Evolutionary conservation across 2,329 filamentous ascomycete species (phyloP), one percentile per base, ranked within the genome.

Genomic region (Ophiocordyceps camponoti-saundersi): DNA sequence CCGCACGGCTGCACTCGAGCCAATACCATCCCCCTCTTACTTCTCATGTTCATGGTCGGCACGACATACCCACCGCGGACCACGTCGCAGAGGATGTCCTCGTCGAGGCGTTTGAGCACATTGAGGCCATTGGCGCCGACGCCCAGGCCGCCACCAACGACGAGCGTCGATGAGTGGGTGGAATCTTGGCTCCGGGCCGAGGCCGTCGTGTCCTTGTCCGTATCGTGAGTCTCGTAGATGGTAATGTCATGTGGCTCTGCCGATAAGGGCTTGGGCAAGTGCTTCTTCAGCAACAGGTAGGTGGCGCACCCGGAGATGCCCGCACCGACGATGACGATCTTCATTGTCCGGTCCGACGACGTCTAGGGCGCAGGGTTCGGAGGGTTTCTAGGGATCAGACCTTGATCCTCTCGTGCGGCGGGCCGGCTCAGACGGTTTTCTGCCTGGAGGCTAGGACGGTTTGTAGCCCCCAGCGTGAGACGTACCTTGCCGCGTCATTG

Each of bases 201-300:
- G 6, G 21, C 32, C 15, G 48, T 51, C 13, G 51, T 53, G 6
- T 54, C 49, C 42, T 49, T 44, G 7, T 45, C 46, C 16, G 53
- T 54, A 21, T 53, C 45, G 45, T 58, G 51, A 7, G 55, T 53
- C 22, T 58, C 56, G 21, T 56, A 57, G 21, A 58, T 56, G 11
- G 49, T 56, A 43, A 58, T 53, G 34, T 47, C 47, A 40, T 51
- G 51, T 12, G 44, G 45, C 12, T 48, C 22, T 8, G n/a, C 45
- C 3, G 45, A 23, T 1, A 29, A 20, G 21, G 18, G 30, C 20
- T 44, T 44, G 15, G 52, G 49, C 5, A 57, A 47, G 43, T 54
- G 53, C 22, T 56, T 57, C 29, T 46, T 49, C 3, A 58, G 47
- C 16, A 56, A 34, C 3, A 58, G 51, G n/a, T 57, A 58, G 10